A percentile compares a stretch with the other conserved stretches of the same genome.
Conservation (phyloP, 2,329 filamentous ascomycete species). For the Ophiocordyceps robertsii region DNA sequence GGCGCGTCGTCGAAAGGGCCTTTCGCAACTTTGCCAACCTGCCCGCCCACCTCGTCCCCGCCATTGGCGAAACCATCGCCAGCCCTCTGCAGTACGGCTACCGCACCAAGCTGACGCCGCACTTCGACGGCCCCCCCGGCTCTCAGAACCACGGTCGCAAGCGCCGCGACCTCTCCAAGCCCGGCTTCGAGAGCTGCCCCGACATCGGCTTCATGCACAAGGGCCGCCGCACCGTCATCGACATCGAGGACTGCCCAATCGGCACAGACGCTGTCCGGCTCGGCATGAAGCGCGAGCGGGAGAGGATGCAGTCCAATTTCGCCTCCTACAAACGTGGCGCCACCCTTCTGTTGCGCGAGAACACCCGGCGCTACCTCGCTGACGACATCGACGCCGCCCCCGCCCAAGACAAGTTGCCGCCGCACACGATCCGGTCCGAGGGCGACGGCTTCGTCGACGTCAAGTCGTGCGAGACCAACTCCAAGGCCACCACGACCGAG, state of each 20-base stretch:
- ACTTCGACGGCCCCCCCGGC: slow-evolving; percentile 70
- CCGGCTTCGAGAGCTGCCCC: slow-evolving; percentile 49
- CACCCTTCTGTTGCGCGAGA: slow-evolving; percentile 80
- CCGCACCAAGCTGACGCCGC: slow-evolving; percentile 90
- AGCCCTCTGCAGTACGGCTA: slow-evolving; percentile 88
- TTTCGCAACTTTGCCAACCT: slow-evolving; percentile 85
- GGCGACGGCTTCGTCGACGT: slow-evolving; percentile 50
- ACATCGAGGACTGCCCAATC: slow-evolving; percentile 96
- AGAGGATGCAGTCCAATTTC: slow-evolving; percentile 58
- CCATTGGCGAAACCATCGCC: slow-evolving; percentile 71
- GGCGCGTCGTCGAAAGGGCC: slow-evolving; percentile 75
- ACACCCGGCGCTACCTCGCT: slow-evolving; percentile 54
- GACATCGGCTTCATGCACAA: slow-evolving; percentile 86
- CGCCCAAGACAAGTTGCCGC: slow-evolving; percentile 8
- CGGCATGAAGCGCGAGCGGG: slow-evolving; percentile 69
- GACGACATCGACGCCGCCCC: slow-evolving; percentile 14
- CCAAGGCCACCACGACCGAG: slow-evolving; percentile 71
- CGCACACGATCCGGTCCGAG: slow-evolving; percentile 33
- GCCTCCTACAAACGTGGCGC: slow-evolving; percentile 65
- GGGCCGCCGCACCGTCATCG: slow-evolving; percentile 64
- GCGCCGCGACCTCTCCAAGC: slow-evolving; percentile 28
- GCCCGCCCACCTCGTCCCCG: slow-evolving; percentile 58
- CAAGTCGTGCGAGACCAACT: slow-evolving; percentile 82
- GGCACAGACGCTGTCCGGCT: slow-evolving; percentile 73
- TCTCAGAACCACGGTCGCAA: slow-evolving; percentile 30